A percentile compares a stretch with the other conserved stretches of the same genome.
These are phyloP conservation scores for Apiospora marii DNA, from an alignment of 2,329 filamentous ascomycete species.

Conservation along the genomic window DNA sequence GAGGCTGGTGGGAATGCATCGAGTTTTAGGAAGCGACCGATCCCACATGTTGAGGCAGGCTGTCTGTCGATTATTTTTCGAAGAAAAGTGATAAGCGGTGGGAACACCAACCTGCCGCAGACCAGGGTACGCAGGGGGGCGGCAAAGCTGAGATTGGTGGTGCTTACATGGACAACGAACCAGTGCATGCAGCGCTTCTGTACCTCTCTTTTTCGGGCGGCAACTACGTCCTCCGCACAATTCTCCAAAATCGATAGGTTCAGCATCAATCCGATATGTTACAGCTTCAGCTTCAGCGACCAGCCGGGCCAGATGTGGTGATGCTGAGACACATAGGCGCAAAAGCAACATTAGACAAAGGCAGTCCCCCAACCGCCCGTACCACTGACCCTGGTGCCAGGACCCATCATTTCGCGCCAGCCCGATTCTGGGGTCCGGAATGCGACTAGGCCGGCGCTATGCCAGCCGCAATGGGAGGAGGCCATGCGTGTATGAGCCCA, in stretches of 20 bases:
- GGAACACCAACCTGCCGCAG: conserved; percentile 5
- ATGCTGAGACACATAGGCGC: neutral
- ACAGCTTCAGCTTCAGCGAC: neutral
- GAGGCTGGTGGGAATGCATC: neutral
- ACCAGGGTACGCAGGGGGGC: conserved; percentile 17
- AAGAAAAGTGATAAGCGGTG: neutral
- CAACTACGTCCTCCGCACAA: neutral
- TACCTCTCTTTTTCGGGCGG: neutral
- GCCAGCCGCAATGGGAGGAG: neutral
- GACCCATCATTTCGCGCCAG: neutral
- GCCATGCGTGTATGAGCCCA: neutral
- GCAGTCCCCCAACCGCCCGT: neutral
- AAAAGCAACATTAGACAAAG: neutral
- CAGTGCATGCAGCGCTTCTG: neutral
- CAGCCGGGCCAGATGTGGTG: neutral
- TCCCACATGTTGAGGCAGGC: neutral
- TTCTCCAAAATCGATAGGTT: neutral
- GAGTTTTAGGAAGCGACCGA: neutral
- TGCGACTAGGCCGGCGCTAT: neutral
- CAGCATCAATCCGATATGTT: neutral
- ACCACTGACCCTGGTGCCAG: neutral
- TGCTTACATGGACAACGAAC: conserved; percentile 9
- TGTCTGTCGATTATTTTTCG: conserved; percentile 7
- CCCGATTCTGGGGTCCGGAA: neutral
- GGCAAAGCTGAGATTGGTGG: conserved; percentile 3